A percentile compares a stretch with the other conserved stretches of the same genome.
phyloP scores from a whole-genome alignment of 495 filamentous ascomycete genomes.

The Ramalina peruviana region DNA sequence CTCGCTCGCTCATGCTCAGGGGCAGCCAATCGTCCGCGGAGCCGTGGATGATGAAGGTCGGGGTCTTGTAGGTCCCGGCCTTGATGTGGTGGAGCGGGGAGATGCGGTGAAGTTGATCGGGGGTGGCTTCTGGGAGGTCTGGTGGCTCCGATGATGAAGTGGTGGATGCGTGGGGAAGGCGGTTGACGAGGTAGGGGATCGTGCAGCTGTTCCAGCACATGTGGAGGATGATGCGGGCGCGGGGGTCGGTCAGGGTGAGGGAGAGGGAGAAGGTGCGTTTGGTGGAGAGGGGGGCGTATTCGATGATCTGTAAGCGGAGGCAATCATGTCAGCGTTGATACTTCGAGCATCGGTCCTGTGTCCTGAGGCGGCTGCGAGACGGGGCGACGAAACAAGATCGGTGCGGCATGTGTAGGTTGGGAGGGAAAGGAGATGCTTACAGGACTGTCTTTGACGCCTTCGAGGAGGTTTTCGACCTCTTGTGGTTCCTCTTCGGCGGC shows the following conservation, averaged over 20 bases:
- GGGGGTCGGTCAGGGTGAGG: conserved; percentile 12
- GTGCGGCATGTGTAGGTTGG: too few relatives aligned
- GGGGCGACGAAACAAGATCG: too few relatives aligned
- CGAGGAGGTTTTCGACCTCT: conserved; percentile 15
- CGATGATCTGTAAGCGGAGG: conserved; percentile 6
- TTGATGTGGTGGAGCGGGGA: conserved; percentile 28
- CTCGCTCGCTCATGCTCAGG: background rate
- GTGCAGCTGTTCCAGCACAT: conserved; percentile 25
- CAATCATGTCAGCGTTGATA: background rate
- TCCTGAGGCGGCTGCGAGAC: background rate
- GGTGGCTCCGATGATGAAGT: background rate
- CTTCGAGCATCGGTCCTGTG: background rate
- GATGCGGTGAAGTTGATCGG: conserved; percentile 14
- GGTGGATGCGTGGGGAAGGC: conserved; percentile 9
- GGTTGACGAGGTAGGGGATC: conserved; percentile 19
- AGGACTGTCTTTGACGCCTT: conserved; percentile 18
- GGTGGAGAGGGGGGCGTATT: conserved; percentile 3
- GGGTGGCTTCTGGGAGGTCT: background rate
- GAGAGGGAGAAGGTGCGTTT: conserved; percentile 7
- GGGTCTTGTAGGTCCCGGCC: conserved; percentile 24
- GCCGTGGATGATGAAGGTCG: conserved; percentile 36
- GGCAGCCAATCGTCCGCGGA: conserved; percentile 23
- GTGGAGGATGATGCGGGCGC: conserved; percentile 20
- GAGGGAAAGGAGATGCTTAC: background rate
- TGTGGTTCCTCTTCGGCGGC: conserved; percentile 4